phyloP scores from a whole-genome alignment of 176 grass and related monocot genomes.

The Calamus simplicifolius region DNA sequence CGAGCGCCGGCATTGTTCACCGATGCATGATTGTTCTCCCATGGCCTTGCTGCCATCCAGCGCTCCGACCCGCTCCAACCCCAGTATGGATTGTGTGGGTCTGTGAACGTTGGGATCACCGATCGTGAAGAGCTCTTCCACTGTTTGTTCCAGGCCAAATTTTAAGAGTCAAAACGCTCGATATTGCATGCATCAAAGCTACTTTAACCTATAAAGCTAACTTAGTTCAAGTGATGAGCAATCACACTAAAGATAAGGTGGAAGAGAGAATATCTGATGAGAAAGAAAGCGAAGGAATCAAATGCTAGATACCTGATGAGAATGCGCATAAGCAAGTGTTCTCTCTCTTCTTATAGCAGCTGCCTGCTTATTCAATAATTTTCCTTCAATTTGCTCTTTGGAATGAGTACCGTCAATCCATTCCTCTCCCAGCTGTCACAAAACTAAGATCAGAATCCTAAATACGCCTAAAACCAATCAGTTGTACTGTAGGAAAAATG shows the following conservation, averaged over 20 bases:
- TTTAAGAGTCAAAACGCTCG: too few species aligned
- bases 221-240: too few species aligned
- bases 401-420: slow-evolving; percentile 85
- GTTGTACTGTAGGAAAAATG: too few species aligned
- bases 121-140: slow-evolving; percentile 60
- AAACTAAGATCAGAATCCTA: not conserved
- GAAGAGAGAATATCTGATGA: not conserved
- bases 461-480: too few species aligned
- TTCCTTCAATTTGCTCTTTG: slow-evolving; percentile 69
- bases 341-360: slow-evolving; percentile 83
- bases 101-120: slow-evolving; percentile 49
- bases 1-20: slow-evolving; percentile 6
- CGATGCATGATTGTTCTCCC: slow-evolving; percentile 36
- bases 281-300: slow-evolving; percentile 9
- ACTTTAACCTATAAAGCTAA: too few species aligned
- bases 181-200: too few species aligned
- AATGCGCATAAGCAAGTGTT: slow-evolving; percentile 91
- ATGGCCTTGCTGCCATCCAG: slow-evolving; percentile 77
- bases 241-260: too few species aligned
- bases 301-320: slow-evolving; percentile 61
- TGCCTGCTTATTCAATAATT: slow-evolving; percentile 65
- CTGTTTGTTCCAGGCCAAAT: slow-evolving; percentile 37
- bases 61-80: slow-evolving; percentile 98
- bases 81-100: slow-evolving; percentile 83
- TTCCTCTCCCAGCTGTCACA: slow-evolving; percentile 59